Evolutionary conservation across 192 early-diverging fungal genomes (phyloP).

Genomic region (Dissophora ornata): DNA sequence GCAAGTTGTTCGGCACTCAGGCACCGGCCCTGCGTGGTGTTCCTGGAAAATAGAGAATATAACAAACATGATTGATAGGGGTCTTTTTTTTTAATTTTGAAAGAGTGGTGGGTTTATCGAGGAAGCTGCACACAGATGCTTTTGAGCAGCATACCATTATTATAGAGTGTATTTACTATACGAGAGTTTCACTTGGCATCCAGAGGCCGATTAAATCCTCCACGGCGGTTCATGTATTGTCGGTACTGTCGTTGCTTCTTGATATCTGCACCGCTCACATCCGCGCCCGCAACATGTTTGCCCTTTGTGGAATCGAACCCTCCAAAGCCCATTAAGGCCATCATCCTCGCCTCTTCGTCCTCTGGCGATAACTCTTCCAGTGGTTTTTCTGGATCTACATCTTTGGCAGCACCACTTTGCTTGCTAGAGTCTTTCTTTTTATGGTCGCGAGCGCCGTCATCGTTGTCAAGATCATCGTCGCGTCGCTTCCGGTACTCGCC

Average conservation of each 20-base stretch:
- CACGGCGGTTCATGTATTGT: slow-evolving; percentile 94
- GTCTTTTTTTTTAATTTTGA: no score
- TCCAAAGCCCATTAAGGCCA: slow-evolving; percentile 86
- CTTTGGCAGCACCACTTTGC: background rate
- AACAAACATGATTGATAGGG: no score
- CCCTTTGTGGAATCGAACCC: slow-evolving; percentile 89
- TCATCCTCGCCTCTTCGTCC: slow-evolving; percentile 84
- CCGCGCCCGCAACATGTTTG: slow-evolving; percentile 81
- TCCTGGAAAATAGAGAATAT: slow-evolving; percentile 51
- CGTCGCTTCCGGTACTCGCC: slow-evolving; percentile 18
- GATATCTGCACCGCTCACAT: slow-evolving; percentile 78
- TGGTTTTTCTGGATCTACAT: slow-evolving; percentile 11
- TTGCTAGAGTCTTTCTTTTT: slow-evolving; percentile 2
- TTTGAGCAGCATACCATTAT: no score
- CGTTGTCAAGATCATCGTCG: slow-evolving; percentile 9
- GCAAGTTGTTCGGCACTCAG: slow-evolving; percentile 27
- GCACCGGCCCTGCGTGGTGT: slow-evolving; percentile 43
- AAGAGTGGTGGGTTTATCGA: no score
- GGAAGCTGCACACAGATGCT: no score
- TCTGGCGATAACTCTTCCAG: slow-evolving; percentile 53
- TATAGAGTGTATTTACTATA: no score
- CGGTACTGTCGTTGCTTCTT: slow-evolving; percentile 89
- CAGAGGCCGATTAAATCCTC: slow-evolving; percentile 78
- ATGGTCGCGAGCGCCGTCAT: background rate
- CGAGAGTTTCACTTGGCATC: slow-evolving; percentile 41